These are phyloP conservation scores for Lactifluus piperatus DNA, from an alignment of 768 basidiomycete genomes.

Conservation along the genomic window DNA sequence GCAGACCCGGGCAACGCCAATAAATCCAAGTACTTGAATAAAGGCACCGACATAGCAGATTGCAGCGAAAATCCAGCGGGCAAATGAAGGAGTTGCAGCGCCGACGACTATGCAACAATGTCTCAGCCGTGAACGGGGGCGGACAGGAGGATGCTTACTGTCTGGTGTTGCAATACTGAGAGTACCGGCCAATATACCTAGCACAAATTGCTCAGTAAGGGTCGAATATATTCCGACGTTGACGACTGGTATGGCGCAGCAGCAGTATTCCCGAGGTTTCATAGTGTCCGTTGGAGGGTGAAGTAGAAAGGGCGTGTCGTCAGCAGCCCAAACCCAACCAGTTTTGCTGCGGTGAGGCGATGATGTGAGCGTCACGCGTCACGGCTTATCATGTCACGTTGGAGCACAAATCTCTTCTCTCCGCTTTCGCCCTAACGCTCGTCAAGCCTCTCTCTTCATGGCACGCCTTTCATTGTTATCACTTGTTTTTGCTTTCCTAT, in stretches of 20 bases:
- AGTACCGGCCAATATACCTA: constrained; percentile 59
- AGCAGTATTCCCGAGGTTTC: constrained; percentile 84
- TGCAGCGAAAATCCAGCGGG: constrained; percentile 63
- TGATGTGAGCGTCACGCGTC: neutral
- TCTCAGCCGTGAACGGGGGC: neutral
- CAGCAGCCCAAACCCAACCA: too few species aligned
- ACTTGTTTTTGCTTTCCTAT: constrained; percentile 25
- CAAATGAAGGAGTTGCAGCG: constrained; percentile 71
- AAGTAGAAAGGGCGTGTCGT: constrained; percentile 9
- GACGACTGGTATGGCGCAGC: constrained; percentile 84
- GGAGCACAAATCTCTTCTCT: too few species aligned
- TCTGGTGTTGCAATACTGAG: constrained; percentile 68
- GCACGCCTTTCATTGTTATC: constrained; percentile 25
- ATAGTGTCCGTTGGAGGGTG: constrained; percentile 29
- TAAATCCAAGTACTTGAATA: constrained; percentile 74
- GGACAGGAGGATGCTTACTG: constrained; percentile 42
- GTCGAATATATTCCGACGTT: constrained; percentile 86
- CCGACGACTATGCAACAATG: constrained; percentile 58
- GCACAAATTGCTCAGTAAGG: constrained; percentile 64
- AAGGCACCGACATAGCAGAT: constrained; percentile 70
- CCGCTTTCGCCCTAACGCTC: too few species aligned
- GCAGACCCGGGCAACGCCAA: constrained; percentile 71
- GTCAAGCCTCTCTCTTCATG: constrained; percentile 24
- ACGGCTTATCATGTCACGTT: neutral
- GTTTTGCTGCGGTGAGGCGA: too few species aligned